Evolutionary conservation across 139 green algal species (phyloP).

Genomic region (Picochlorum sp.): DNA sequence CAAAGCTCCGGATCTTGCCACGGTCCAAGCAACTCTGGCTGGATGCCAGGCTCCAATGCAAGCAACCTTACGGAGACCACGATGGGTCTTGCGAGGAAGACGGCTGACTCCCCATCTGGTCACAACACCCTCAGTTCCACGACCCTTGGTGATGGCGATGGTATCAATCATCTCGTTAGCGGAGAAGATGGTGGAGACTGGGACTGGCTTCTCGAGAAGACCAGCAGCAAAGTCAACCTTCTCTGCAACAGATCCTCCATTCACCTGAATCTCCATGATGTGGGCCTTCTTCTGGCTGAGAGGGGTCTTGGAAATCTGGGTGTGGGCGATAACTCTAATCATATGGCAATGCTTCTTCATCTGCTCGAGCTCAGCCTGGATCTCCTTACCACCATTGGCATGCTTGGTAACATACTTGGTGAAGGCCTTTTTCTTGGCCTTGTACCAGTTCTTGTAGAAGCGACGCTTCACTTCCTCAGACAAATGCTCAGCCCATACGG

Average conservation of each 20-base stretch:
- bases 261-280: slow-evolving; percentile 98
- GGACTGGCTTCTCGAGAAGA: slow-evolving; percentile 92
- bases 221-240: slow-evolving; percentile 96
- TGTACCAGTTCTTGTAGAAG: slow-evolving; percentile 98
- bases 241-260: slow-evolving; percentile 78
- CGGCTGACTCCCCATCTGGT: slow-evolving; percentile 96
- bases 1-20: slow-evolving; percentile 90
- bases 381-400: slow-evolving; percentile 78
- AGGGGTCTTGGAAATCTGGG: slow-evolving; percentile 80
- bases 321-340: slow-evolving; percentile 90
- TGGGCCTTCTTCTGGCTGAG: slow-evolving; percentile 96
- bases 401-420: slow-evolving; percentile 97
- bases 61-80: slow-evolving; percentile 96
- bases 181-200: slow-evolving; percentile 79
- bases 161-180: slow-evolving; percentile 98
- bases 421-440: slow-evolving; percentile 99
- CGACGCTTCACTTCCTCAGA: slow-evolving; percentile 77
- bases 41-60: slow-evolving; percentile 99
- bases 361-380: slow-evolving; percentile 80
- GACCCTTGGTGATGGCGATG: slow-evolving; percentile 93
- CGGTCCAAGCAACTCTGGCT: slow-evolving; percentile 91
- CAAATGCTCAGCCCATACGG: slow-evolving; percentile 97
- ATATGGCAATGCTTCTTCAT: slow-evolving; percentile 92
- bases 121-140: slow-evolving; percentile 94
- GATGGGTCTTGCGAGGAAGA: slow-evolving; percentile 98